A percentile compares a stretch with the other conserved stretches of the same genome.
Evolutionary conservation across 73 alveolate genomes (phyloP).

Genomic region (Paramecium sexaurelia): DNA sequence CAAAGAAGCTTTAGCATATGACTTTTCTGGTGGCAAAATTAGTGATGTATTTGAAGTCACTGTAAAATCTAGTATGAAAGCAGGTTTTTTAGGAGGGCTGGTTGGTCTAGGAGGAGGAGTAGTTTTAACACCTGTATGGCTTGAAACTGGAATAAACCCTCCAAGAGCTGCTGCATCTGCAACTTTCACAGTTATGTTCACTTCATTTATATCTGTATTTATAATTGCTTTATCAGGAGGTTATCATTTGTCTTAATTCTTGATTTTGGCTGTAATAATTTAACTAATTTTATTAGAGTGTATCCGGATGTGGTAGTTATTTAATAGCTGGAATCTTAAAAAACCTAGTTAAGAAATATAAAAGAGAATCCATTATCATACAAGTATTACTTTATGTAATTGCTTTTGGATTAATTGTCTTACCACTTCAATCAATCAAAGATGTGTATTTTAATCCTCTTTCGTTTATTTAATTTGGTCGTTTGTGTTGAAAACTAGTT

Average conservation of each 20-base stretch:
- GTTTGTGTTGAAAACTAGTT: not conserved
- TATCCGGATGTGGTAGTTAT: conserved; percentile 46
- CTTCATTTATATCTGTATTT: conserved; percentile 66
- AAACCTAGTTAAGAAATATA: not conserved
- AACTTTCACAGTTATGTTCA: conserved; percentile 79
- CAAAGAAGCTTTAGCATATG: not conserved
- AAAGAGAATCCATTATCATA: conserved; percentile 29
- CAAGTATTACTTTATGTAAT: not conserved
- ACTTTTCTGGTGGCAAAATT: not conserved
- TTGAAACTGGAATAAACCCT: conserved; percentile 81
- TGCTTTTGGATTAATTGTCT: conserved; percentile 14
- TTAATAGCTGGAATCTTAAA: conserved; percentile 30
- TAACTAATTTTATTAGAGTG: not conserved
- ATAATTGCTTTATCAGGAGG: conserved; percentile 30
- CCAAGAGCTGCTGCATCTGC: conserved; percentile 86
- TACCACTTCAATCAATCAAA: conserved; percentile 15
- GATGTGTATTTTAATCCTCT: not conserved
- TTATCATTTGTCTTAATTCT: not conserved
- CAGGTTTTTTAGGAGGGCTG: conserved; percentile 72
- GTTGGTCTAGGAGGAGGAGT: conserved; percentile 92
- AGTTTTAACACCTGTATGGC: conserved; percentile 81
- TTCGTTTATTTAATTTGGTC: not conserved
- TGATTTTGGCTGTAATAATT: not conserved
- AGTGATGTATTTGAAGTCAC: not conserved
- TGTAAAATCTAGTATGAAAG: conserved; percentile 50